A percentile compares a stretch with the other conserved stretches of the same genome.
These are phyloP conservation scores for Cyclaneusma minus DNA, from an alignment of 2,329 filamentous ascomycete species.

Conservation along the genomic window DNA sequence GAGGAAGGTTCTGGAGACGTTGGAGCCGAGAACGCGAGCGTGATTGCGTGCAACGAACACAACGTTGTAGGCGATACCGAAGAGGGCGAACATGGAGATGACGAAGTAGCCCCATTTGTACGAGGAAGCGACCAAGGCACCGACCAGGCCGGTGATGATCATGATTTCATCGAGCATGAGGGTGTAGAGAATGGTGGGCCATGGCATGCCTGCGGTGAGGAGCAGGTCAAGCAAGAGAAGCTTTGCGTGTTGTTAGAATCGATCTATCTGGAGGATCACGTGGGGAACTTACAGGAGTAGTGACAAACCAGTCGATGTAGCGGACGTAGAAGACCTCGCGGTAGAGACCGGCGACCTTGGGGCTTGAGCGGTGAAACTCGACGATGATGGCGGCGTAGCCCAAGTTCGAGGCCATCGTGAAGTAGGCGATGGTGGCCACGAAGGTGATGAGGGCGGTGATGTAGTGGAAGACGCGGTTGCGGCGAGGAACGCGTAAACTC, in stretches of 20 bases:
- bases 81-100: slow-evolving; percentile 36
- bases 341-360: slow-evolving; percentile 30
- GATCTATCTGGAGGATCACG: neutral
- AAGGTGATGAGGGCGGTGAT: slow-evolving; percentile 42
- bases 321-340: slow-evolving; percentile 53
- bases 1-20: slow-evolving; percentile 36
- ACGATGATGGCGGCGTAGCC: slow-evolving; percentile 47
- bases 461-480: slow-evolving; percentile 47
- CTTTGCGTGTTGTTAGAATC: slow-evolving; percentile 4
- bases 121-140: slow-evolving; percentile 41
- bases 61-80: slow-evolving; percentile 45
- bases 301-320: slow-evolving; percentile 49
- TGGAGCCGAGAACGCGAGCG: slow-evolving; percentile 34
- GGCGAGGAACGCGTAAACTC: slow-evolving; percentile 34
- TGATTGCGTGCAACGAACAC: slow-evolving; percentile 38
- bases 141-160: slow-evolving; percentile 51
- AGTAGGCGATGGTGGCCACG: slow-evolving; percentile 47
- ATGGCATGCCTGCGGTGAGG: slow-evolving; percentile 47
- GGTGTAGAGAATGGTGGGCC: slow-evolving; percentile 45
- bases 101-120: slow-evolving; percentile 58
- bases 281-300: slow-evolving; percentile 30
- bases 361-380: slow-evolving; percentile 32
- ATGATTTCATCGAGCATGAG: slow-evolving; percentile 49
- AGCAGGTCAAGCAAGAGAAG: slow-evolving; percentile 46
- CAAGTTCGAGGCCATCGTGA: slow-evolving; percentile 50